phyloP scores from a whole-genome alignment of 169 alveolate species.

The Plasmodium gaboni region DNA sequence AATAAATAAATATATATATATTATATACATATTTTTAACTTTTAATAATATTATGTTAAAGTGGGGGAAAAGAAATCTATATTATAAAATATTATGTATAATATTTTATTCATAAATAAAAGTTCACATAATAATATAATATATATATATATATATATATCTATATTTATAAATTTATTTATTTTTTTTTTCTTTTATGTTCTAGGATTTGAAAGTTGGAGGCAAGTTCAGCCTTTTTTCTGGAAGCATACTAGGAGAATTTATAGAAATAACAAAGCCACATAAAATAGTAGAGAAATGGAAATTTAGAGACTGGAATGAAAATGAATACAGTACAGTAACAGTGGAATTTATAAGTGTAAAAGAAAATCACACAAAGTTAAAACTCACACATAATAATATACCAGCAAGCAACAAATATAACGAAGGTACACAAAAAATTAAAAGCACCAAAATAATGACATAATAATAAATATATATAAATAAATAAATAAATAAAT shows the following conservation, averaged over 20 bases:
- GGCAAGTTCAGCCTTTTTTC: slow-evolving; percentile 47
- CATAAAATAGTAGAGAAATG: slow-evolving; percentile 35
- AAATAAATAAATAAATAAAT: not conserved
- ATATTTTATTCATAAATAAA: not conserved
- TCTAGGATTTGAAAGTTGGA: slow-evolving; percentile 71
- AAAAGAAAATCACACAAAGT: slow-evolving; percentile 62
- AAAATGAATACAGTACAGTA: slow-evolving; percentile 43
- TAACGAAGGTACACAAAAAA: slow-evolving; percentile 30
- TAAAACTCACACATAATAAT: slow-evolving; percentile 42
- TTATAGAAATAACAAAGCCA: slow-evolving; percentile 23
- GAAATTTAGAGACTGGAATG: slow-evolving; percentile 68
- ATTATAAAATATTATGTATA: not conserved
- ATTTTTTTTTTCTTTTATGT: not conserved
- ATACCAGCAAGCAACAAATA: slow-evolving; percentile 53
- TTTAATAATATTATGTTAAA: not conserved
- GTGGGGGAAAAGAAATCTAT: not conserved
- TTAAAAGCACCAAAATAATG: too few relatives aligned
- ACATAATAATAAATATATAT: too few relatives aligned
- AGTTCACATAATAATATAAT: too few relatives aligned
- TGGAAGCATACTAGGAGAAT: slow-evolving; percentile 58
- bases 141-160: too few relatives aligned
- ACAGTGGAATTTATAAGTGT: slow-evolving; percentile 29
- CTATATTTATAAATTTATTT: not conserved
- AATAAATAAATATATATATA: not conserved
- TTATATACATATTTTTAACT: not conserved